Percentiles rank a stretch among this genome's conserved stretches.
Conservation (phyloP, 345 rosid genomes). For the Durio zibethinus region DNA sequence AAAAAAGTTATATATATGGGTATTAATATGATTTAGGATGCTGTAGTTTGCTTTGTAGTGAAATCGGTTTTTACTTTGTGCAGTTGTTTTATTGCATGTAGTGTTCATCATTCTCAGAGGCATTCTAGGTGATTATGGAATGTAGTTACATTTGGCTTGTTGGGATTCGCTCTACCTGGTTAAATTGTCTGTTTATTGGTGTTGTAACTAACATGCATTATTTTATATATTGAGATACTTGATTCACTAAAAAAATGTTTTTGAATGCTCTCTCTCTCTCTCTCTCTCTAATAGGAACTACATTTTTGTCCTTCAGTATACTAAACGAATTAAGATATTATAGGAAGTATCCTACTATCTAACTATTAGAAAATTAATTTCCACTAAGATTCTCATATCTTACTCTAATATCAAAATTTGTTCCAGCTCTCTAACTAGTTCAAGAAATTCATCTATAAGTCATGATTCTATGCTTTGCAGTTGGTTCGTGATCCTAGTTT, state of each 20-base stretch:
- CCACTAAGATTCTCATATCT: background rate
- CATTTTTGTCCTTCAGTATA: background rate
- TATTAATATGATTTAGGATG: background rate
- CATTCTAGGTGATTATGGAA: background rate
- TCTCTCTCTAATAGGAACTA: background rate
- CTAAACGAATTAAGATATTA: background rate
- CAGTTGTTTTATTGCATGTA: background rate
- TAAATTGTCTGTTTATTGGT: background rate
- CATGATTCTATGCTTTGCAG: background rate
- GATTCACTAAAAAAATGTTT: background rate
- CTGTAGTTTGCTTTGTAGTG: background rate
- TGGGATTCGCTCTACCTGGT: background rate
- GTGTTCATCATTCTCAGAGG: too few species aligned
- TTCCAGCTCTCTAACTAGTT: background rate
- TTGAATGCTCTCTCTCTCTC: background rate
- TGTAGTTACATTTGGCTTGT: background rate
- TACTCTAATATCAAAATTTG: background rate
- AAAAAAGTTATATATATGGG: background rate
- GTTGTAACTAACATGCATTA: background rate
- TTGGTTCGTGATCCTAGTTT: background rate
- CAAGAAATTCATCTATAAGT: background rate
- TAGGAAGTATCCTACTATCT: background rate
- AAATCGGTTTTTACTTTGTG: too few species aligned
- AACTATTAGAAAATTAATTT: background rate
- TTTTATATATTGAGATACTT: background rate